A percentile compares a stretch with the other conserved stretches of the same genome.
These are phyloP conservation scores for Fusarium neocosmosporiellum DNA, from an alignment of 2,329 filamentous ascomycete species.

Conservation along the genomic window DNA sequence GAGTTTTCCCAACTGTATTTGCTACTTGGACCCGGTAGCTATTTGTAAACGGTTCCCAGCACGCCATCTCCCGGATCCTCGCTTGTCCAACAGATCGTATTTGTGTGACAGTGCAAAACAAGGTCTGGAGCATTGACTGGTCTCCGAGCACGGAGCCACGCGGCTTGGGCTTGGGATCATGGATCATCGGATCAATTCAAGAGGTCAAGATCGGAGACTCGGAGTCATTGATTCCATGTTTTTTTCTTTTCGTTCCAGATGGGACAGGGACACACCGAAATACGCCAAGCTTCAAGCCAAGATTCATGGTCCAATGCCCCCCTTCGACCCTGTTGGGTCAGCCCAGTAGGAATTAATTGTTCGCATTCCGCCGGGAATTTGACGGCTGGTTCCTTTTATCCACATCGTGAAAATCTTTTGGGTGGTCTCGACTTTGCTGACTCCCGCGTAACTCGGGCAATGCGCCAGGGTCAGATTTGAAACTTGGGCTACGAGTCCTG, in stretches of 20 bases:
- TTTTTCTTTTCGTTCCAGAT: not conserved
- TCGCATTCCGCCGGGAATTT: not conserved
- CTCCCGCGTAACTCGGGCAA: not conserved
- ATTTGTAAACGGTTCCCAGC: not conserved
- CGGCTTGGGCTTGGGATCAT: not conserved
- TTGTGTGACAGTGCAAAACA: not conserved
- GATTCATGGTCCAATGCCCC: not conserved
- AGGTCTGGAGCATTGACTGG: not conserved
- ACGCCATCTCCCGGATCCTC: not conserved
- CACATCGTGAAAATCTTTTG: not conserved
- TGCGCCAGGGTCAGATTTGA: not conserved
- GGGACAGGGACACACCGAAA: not conserved
- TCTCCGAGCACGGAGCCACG: not conserved
- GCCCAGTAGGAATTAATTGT: not conserved
- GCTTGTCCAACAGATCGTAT: not conserved
- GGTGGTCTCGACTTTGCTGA: not conserved
- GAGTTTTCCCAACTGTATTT: not conserved
- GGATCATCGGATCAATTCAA: not conserved
- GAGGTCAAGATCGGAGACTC: not conserved
- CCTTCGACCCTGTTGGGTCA: not conserved
- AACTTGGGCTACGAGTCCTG: not conserved
- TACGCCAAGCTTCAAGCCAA: not conserved
- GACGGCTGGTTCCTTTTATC: not conserved
- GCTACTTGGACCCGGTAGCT: not conserved
- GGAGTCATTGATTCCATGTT: not conserved